Base-by-base conservation (phyloP, 495 filamentous ascomycete species). In the Aspergillus sclerotiicarbonarius region DNA sequence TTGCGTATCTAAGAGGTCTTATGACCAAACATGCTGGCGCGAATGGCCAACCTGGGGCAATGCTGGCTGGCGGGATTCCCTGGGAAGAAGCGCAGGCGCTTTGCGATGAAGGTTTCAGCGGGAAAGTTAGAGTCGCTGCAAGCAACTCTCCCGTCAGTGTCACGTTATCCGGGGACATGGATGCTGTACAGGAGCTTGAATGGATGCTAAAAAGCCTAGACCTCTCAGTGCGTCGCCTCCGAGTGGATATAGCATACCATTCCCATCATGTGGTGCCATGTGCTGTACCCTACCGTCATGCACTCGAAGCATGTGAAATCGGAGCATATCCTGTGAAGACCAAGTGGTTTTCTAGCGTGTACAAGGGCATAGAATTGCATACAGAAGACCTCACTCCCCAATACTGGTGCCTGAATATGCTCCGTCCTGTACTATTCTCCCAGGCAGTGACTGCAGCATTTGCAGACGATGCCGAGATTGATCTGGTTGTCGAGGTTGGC, bases 181-280 rank as follows among this genome's bases (percentile, higher is more conserved):
- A 78, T 33, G 84, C 79, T 13, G 74, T 85, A 8, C 62, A 72
- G 2, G 67, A 78, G 18, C 64, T 68, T 0, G 66, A 73, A 20
- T 62, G 43, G 0, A 60, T 80, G 1, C 62, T 85, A 1, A 69
- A 84, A 3, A 76, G 69, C 19, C 66, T 80, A 16, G 58, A 63
- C 0, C 77, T 66, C 19, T 82, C 82, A 49, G 62, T 62, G 4
- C 51, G 78, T 1, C 15, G 47, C 0, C 62, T 82, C 0, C 59
- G 61, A 5, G 78, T 82, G 0, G 76, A 82, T 32, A 59, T 31
- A 4, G 85, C 85, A 1, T 89, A 87, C 57, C 86, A 89, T 64
- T 86, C 84, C 0, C 76, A 76, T 1, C 83, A 73, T 50, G 88
- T 89, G 85, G 30, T 63, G 0, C 45, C 54, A 16, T 70, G 80